Evolutionary conservation across 2,329 filamentous ascomycete species (phyloP).

Genomic region (Thermomyces lanuginosus): DNA sequence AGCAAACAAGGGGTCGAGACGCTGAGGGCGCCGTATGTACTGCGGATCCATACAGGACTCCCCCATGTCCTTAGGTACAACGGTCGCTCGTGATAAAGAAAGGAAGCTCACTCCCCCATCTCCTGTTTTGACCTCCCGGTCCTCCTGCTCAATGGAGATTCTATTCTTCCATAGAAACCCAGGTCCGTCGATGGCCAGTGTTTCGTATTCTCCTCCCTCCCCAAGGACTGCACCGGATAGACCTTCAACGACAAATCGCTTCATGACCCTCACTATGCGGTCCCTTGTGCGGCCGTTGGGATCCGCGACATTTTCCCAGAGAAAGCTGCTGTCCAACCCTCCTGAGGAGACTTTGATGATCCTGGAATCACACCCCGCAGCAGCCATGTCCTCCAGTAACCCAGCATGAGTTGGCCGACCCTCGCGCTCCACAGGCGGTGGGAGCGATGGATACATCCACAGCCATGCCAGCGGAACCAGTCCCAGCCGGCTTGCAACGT

Average conservation of each 20-base stretch:
- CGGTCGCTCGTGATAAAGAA: too few species aligned
- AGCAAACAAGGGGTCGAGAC: conserved; percentile 51
- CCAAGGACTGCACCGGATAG: conserved; percentile 59
- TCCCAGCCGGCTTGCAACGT: conserved; percentile 68
- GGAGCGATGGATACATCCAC: conserved; percentile 76
- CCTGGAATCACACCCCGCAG: conserved; percentile 62
- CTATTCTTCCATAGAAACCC: conserved; percentile 51
- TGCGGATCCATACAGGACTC: conserved; percentile 8
- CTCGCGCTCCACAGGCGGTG: conserved; percentile 26
- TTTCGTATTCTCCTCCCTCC: conserved; percentile 94
- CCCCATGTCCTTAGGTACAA: conserved; percentile 34
- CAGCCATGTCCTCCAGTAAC: conserved; percentile 67
- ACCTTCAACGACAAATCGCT: conserved; percentile 42
- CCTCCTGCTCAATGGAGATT: conserved; percentile 45
- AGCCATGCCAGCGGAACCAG: conserved; percentile 71
- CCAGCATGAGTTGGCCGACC: conserved; percentile 15
- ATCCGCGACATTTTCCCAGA: conserved; percentile 63
- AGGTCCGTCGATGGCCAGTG: conserved; percentile 71
- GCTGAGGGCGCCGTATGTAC: conserved; percentile 36
- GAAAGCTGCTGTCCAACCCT: conserved; percentile 60
- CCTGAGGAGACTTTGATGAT: conserved; percentile 92
- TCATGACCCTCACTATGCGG: conserved; percentile 33
- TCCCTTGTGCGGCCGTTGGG: conserved; percentile 29
- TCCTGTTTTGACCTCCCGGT: conserved; percentile 41
- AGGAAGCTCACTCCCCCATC: conserved; percentile 67